Evolutionary conservation across 1,284 basidiomycete species (phyloP), one percentile per base, ranked within the genome.

Genomic region (Vanrija pseudolonga): DNA sequence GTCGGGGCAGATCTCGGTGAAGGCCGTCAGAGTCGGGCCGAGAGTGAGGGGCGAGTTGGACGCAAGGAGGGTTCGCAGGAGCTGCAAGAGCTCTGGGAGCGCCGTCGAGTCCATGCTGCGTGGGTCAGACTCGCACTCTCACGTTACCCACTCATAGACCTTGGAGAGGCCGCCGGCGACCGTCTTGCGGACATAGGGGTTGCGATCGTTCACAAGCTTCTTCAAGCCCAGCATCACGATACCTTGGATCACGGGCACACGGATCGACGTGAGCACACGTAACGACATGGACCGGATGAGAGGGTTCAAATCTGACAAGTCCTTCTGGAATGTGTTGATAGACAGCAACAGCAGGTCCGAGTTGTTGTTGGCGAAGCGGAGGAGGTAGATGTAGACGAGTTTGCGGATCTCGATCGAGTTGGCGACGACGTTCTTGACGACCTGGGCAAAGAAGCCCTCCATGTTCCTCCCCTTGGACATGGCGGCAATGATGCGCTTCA

Each of bases 291-390:
- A 89, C 26, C 90, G 84, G 55, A 94, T 94, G 63, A 98, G 84
- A 0, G 96, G 95, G 57, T 88, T 96, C 8, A 86, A 80, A 68
- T 98, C 95, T 2, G 87, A 85, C 18, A 98, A 81, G 77, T 99
- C 96, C 73, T 93, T 92, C 76, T 99, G 96, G 72, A 98, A 98
- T 11, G 95, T 96, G 78, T 99, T 99, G 80, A 99, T 96, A 6
- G 93, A 95, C 22, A 99, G 82, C 37, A 99, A 79, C 0, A 96
- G 89, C 50, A 98, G 84, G 76, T 98, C 96, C 8, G 95, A 94
- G 67, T 94, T 91, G 47, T 86, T 84, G 46, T 89, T 85, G 43
- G 95, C 93, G 76, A 96, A 95, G 59, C 92, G 86, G 39, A 98
- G 80, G 58, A 98, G 86, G 77, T 95, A 97, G 64, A 98, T 95